Percentiles rank a stretch among this genome's conserved stretches.
Conservation (phyloP, 768 basidiomycete species). For the Auriscalpium orientale region DNA sequence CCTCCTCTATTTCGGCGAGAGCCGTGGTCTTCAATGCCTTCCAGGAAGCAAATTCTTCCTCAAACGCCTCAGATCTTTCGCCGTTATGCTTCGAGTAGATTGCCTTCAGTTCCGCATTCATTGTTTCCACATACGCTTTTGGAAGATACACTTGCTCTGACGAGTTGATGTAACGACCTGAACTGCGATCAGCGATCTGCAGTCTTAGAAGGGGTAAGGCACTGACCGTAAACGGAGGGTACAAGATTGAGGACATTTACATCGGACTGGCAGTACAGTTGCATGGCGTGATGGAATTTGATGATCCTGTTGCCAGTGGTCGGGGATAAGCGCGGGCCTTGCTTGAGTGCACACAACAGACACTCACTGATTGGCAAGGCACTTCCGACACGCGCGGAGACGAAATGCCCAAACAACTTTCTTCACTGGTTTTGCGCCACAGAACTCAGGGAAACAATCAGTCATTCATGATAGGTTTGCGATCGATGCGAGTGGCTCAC, state of each 20-base stretch:
- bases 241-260: background rate
- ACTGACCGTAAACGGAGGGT: background rate
- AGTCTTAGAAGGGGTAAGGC: background rate
- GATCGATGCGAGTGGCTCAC: background rate
- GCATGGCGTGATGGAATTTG: background rate
- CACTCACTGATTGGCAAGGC: background rate
- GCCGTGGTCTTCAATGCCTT: no score
- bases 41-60: no score
- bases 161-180: no score
- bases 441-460: background rate
- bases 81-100: no score
- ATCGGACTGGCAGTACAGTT: background rate
- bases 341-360: background rate
- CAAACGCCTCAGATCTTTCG: no score
- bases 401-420: constrained; percentile 6
- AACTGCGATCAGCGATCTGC: background rate
- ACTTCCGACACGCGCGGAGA: constrained; percentile 7
- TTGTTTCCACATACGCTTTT: no score
- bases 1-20: no score
- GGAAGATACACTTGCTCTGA: no score
- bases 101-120: no score
- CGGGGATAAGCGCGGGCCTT: background rate
- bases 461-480: no score
- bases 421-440: constrained; percentile 5
- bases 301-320: background rate